Conservation (phyloP, 352 stramenopile species). For the Phytopythium mirpurense region DNA sequence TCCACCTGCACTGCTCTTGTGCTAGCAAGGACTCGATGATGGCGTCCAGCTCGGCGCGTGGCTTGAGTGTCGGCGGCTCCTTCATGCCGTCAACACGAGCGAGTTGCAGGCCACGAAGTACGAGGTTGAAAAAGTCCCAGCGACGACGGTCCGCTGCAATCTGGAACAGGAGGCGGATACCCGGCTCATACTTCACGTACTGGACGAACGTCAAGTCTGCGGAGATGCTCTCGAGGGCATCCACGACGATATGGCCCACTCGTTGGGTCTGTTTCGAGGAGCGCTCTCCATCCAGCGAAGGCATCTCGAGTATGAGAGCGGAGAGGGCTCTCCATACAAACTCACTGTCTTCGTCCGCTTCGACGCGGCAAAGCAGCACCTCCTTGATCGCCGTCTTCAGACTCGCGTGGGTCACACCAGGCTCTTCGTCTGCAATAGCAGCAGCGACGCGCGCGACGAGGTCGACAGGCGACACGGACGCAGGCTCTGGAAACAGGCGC, state of each 20-base stretch:
- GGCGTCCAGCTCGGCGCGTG: background rate
- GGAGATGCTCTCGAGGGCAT: conserved; percentile 33
- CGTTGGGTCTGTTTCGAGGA: conserved; percentile 32
- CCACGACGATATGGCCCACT: conserved; percentile 55
- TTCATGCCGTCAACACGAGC: conserved; percentile 3
- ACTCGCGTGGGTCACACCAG: conserved; percentile 25
- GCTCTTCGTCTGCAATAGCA: conserved; percentile 16
- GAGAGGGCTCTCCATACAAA: conserved; percentile 20
- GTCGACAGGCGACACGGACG: conserved; percentile 14
- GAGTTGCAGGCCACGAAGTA: conserved; percentile 32
- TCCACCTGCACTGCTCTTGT: conserved; percentile 20
- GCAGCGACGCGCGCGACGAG: conserved; percentile 27
- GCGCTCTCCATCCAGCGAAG: conserved; percentile 6
- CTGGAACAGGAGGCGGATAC: conserved; percentile 16
- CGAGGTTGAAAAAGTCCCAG: conserved; percentile 46
- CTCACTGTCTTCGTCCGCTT: background rate
- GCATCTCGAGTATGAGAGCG: conserved; percentile 7
- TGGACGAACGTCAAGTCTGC: background rate
- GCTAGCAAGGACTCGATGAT: background rate
- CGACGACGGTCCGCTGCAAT: conserved; percentile 16
- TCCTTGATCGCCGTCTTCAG: conserved; percentile 36
- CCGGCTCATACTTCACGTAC: background rate
- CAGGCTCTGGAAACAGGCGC: conserved; percentile 27
- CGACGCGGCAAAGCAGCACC: conserved; percentile 18
- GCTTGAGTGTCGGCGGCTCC: too few relatives aligned